Conservation (phyloP, 2,329 filamentous ascomycete species). For the Lasiodiplodia gonubiensis region DNA sequence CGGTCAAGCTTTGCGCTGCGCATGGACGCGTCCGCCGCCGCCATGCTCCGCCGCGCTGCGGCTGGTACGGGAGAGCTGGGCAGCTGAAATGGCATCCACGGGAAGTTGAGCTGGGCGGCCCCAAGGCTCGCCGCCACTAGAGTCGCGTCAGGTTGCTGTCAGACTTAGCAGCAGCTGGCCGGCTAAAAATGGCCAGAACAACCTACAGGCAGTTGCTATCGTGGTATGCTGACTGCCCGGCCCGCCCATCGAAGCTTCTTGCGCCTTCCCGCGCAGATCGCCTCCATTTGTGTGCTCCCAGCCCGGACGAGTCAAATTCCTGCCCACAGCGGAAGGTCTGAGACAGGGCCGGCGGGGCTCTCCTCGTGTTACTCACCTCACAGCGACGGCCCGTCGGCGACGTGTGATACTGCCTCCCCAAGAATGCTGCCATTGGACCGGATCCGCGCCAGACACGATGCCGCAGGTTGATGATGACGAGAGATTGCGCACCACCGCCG, state of each 20-base stretch:
- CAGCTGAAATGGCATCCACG: not conserved
- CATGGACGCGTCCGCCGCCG: not conserved
- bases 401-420: not conserved
- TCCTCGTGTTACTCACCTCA: conserved; percentile 20
- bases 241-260: conserved; percentile 18
- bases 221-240: conserved; percentile 3
- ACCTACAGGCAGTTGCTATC: not conserved
- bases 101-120: not conserved
- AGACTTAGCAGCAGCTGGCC: conserved; percentile 12
- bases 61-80: not conserved
- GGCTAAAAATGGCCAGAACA: conserved; percentile 17
- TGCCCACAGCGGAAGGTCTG: conserved; percentile 19
- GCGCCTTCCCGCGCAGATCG: conserved; percentile 22
- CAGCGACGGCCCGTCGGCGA: not conserved
- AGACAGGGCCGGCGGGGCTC: conserved; percentile 21
- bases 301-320: not conserved
- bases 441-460: not conserved
- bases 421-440: not conserved
- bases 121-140: not conserved
- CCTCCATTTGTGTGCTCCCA: conserved; percentile 11
- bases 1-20: conserved; percentile 8
- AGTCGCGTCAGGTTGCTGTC: conserved; percentile 8
- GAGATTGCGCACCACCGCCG: conserved; percentile 11
- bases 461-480: conserved; percentile 25
- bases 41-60: too few species aligned